Base-by-base conservation (phyloP, 2,329 filamentous ascomycete genomes). In the Penicillium sp. region DNA sequence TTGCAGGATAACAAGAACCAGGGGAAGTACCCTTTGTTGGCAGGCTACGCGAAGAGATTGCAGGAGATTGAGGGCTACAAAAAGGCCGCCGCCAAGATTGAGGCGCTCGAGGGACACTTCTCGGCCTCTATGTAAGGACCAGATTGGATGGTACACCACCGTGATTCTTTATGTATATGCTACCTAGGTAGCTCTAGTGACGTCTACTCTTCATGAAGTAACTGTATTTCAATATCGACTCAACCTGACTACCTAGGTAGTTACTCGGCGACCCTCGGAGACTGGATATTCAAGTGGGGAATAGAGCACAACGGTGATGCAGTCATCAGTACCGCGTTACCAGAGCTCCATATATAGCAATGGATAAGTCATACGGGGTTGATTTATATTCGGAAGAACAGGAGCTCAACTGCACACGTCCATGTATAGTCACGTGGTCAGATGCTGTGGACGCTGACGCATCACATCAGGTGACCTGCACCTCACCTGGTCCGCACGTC, bases 11-110 rank as follows among this genome's bases (percentile, higher is more conserved):
- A 70, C 10, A 60, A 66, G 46, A 58, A 64, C 6, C 47, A 65
- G 48, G 66, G 67, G 1, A 62, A 66, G 42, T 72, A 69, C 50
- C 74, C 75, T 27, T 56, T 58, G 38, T 45, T 75, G 38, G 63
- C 57, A 43, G 62, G 58, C 6, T 75, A 72, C 55, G 58, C 69
- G 33, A 61, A 70, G 3, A 59, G 56, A 5, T 43, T 75, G 23
- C 58, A 75, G 57, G 59, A 61, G 32, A 53, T 61, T 42, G 67
- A 70, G 7, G 72, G 66, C 2, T 75, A 72, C 50, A 66, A 71
- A 57, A 60, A 61, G 31, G 69, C 72, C 7, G 65, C 70, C 27
- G 58, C 63, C 44, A 75, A 72, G 64, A 67, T 75, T 48, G 64
- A 71, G 50, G 61, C 71, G 41, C 46, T 72, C 10, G 72, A 75